phyloP scores from a whole-genome alignment of 352 stramenopile species.

The Blastocystis sp. region DNA sequence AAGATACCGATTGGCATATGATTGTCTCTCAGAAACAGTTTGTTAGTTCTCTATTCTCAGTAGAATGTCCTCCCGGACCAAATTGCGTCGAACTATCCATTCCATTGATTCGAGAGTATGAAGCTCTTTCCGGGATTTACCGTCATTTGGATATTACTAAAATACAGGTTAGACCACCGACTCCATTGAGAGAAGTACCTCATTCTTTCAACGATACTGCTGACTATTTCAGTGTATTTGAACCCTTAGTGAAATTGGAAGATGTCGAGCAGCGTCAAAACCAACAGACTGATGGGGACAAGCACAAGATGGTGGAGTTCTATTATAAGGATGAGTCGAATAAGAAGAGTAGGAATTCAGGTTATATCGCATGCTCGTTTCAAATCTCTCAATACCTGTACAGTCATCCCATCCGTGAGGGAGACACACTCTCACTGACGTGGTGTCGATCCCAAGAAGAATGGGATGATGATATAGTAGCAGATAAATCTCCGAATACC shows the following conservation, averaged over 20 bases:
- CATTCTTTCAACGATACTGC: conserved; percentile 91
- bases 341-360: conserved; percentile 72
- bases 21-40: conserved; percentile 95
- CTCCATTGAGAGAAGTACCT: conserved; percentile 72
- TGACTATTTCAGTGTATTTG: conserved; percentile 96
- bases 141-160: conserved; percentile 85
- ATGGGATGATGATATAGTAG: background rate
- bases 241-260: conserved; percentile 97
- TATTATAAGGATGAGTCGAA: conserved; percentile 72
- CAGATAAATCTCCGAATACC: background rate
- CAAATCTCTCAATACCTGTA: conserved; percentile 72
- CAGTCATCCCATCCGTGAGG: background rate
- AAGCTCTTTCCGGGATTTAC: conserved; percentile 92
- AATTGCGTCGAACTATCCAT: conserved; percentile 73
- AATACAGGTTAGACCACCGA: conserved; percentile 79
- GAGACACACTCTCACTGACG: background rate
- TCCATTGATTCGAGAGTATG: conserved; percentile 79
- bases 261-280: conserved; percentile 5
- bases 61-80: conserved; percentile 74
- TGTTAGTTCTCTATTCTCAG: conserved; percentile 20
- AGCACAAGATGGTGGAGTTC: conserved; percentile 39
- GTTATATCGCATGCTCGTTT: conserved; percentile 72
- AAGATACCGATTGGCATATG: conserved; percentile 93
- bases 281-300: conserved; percentile 52
- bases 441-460: background rate